Conservation (phyloP, 495 filamentous ascomycete species). For the Neurospora sp. region DNA sequence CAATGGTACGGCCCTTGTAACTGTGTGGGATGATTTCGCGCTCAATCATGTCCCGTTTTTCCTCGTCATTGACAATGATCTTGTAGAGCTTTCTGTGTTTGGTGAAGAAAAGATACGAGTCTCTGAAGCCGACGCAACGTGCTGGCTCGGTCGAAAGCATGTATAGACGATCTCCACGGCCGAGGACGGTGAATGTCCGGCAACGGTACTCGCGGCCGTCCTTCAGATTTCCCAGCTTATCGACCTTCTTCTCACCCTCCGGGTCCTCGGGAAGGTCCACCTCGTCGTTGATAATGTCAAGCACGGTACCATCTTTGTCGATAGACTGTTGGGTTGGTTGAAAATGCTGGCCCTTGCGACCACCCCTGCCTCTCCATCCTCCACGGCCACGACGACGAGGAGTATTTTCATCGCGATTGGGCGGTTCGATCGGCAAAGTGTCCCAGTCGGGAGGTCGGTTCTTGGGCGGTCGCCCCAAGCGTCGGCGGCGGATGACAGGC, state of each 20-base stretch:
- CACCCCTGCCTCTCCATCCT: constrained; percentile 54
- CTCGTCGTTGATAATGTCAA: constrained; percentile 88
- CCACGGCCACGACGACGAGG: constrained; percentile 59
- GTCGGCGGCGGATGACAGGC: constrained; percentile 57
- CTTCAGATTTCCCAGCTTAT: constrained; percentile 70
- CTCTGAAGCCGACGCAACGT: constrained; percentile 89
- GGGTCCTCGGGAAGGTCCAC: constrained; percentile 77
- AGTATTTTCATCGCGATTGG: constrained; percentile 46
- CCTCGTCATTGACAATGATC: constrained; percentile 87
- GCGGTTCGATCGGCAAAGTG: constrained; percentile 43
- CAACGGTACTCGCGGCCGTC: constrained; percentile 87
- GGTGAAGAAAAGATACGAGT: constrained; percentile 97
- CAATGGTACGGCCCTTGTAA: constrained; percentile 96
- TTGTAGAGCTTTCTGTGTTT: constrained; percentile 92
- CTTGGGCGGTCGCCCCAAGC: constrained; percentile 79
- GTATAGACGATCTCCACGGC: constrained; percentile 78
- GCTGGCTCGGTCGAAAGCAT: constrained; percentile 98
- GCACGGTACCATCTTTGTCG: constrained; percentile 89
- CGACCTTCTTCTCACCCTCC: constrained; percentile 87
- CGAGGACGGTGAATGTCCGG: constrained; percentile 79
- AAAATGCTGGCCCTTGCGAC: constrained; percentile 63
- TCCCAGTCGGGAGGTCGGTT: constrained; percentile 71
- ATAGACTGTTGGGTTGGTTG: constrained; percentile 65
- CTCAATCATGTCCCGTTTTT: constrained; percentile 88
- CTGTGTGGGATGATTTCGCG: constrained; percentile 91